Evolutionary conservation across 345 rosid genomes (phyloP).

Genomic region (Eucalyptus polybractea): DNA sequence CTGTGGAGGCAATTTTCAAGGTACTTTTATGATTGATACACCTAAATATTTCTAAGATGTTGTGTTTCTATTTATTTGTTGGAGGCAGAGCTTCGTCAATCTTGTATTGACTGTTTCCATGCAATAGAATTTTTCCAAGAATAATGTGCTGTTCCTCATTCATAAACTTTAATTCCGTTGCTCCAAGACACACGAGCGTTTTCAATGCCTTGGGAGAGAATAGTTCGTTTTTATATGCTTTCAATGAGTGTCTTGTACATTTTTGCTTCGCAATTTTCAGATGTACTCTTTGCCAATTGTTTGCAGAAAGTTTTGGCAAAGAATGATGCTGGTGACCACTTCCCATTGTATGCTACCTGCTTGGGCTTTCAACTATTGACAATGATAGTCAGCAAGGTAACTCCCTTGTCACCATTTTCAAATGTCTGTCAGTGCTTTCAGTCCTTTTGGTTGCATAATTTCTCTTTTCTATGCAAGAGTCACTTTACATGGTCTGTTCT

Average conservation of each 20-base stretch:
- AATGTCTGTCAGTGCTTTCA: no score
- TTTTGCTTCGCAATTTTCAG: neutral
- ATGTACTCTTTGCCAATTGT: no score
- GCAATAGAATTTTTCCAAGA: neutral
- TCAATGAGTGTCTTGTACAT: neutral
- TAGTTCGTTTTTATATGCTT: accelerated
- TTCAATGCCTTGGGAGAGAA: neutral
- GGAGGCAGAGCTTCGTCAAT: neutral
- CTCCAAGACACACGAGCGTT: neutral
- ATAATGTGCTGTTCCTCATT: neutral
- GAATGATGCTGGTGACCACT: no score
- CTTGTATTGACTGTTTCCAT: neutral
- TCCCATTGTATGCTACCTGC: no score
- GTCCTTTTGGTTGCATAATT: no score
- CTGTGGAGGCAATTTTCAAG: conserved; percentile 31
- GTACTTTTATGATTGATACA: conserved; percentile 1
- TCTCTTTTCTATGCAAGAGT: no score
- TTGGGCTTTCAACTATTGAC: no score
- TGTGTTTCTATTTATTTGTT: neutral
- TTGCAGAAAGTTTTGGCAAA: no score
- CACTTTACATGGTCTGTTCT: no score
- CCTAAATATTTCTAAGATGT: neutral
- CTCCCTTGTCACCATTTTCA: no score
- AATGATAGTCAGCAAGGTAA: no score
- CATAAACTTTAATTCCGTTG: neutral